Percentiles rank a stretch among this genome's conserved stretches.
phyloP scores from a whole-genome alignment of 2,329 filamentous ascomycete species.

The Geosmithia putterillii region DNA sequence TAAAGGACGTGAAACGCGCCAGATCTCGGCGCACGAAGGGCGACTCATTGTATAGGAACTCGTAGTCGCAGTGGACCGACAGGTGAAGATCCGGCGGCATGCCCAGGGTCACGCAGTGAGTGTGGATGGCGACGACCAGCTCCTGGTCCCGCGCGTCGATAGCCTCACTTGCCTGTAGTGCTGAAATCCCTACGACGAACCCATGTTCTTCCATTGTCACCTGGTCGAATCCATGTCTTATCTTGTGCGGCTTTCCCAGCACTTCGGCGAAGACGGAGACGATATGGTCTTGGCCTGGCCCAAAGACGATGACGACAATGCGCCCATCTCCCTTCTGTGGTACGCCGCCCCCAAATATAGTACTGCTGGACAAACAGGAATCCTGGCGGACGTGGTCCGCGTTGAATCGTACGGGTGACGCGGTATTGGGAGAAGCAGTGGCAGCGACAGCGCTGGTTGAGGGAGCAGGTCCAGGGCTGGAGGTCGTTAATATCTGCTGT shows the following conservation, averaged over 20 bases:
- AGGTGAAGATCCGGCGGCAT: conserved; percentile 56
- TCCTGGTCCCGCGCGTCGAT: conserved; percentile 44
- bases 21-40: conserved; percentile 65
- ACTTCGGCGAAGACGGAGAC: conserved; percentile 68
- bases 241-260: conserved; percentile 58
- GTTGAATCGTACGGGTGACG: conserved; percentile 12
- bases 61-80: conserved; percentile 65
- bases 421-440: neutral
- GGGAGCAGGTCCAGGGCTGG: conserved; percentile 17
- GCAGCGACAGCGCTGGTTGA: conserved; percentile 10
- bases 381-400: conserved; percentile 21
- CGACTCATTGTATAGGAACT: conserved; percentile 68
- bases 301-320: conserved; percentile 56
- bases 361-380: conserved; percentile 20
- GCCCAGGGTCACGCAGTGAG: conserved; percentile 60
- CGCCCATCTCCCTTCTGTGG: conserved; percentile 41
- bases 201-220: conserved; percentile 43
- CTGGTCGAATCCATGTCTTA: conserved; percentile 42
- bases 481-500: conserved; percentile 20
- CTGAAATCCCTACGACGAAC: conserved; percentile 55
- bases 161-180: conserved; percentile 41
- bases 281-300: conserved; percentile 59
- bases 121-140: conserved; percentile 58
- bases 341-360: conserved; percentile 27
- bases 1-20: conserved; percentile 67